Evolutionary conservation across 768 basidiomycete species (phyloP).

Genomic region (Boletus sp.): DNA sequence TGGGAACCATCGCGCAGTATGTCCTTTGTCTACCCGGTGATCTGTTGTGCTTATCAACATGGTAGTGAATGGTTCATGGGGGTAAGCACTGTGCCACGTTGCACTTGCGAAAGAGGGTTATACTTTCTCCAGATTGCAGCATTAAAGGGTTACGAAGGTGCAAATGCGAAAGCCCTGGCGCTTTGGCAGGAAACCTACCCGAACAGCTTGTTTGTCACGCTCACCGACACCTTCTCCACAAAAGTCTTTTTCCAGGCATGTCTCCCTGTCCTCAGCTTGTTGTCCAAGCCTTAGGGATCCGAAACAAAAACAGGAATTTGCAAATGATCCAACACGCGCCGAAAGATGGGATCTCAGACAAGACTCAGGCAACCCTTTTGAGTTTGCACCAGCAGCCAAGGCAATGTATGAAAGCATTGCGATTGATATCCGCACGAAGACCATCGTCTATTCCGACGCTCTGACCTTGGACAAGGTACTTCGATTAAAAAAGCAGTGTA

Average conservation of each 20-base stretch:
- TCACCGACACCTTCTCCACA: constrained; percentile 96
- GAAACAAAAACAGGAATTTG: constrained; percentile 49
- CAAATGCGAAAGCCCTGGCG: constrained; percentile 70
- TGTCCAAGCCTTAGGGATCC: not conserved
- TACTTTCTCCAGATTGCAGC: constrained; percentile 63
- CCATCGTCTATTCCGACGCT: constrained; percentile 82
- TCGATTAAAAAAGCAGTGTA: constrained; percentile 64
- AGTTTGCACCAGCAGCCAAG: constrained; percentile 73
- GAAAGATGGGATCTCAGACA: constrained; percentile 85
- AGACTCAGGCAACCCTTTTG: constrained; percentile 88
- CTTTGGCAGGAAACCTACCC: constrained; percentile 83
- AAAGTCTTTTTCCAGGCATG: constrained; percentile 75
- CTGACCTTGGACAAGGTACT: constrained; percentile 70
- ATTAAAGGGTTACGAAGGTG: constrained; percentile 73
- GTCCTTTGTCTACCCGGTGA: constrained; percentile 27
- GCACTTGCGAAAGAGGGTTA: not conserved
- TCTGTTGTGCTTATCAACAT: constrained; percentile 2
- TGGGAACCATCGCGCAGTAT: constrained; percentile 87
- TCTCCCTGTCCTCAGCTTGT: not conserved
- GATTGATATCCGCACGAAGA: constrained; percentile 61
- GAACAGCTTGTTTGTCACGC: constrained; percentile 59
- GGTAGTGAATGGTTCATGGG: constrained; percentile 90
- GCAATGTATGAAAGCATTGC: constrained; percentile 68
- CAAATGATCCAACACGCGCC: constrained; percentile 53
- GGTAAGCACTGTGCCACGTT: constrained; percentile 37